Evolutionary conservation across 2,329 filamentous ascomycete genomes (phyloP).

Genomic region (Dactylellina cionopaga): DNA sequence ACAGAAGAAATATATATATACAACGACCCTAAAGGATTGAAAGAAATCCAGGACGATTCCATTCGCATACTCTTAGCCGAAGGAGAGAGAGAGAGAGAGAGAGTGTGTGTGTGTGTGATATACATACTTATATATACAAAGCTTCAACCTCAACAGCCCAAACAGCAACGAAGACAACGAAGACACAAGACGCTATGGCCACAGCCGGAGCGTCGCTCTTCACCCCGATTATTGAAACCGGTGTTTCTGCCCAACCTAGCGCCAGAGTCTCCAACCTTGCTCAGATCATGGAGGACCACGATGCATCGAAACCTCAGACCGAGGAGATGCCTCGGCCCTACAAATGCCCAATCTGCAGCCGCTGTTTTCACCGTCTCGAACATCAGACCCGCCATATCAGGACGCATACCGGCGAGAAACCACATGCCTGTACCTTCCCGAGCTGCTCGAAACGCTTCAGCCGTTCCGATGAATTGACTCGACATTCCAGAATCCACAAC

Average conservation of each 20-base stretch:
- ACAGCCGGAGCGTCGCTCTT: conserved; percentile 48
- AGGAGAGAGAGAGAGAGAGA: too few relatives aligned
- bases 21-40: neutral
- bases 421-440: conserved; percentile 92
- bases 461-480: conserved; percentile 92
- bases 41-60: neutral
- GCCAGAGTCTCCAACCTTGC: conserved; percentile 46
- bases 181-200: conserved; percentile 37
- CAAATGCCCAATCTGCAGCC: conserved; percentile 98
- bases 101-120: neutral
- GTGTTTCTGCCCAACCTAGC: conserved; percentile 43
- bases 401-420: conserved; percentile 98
- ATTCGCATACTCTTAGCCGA: neutral
- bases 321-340: conserved; percentile 90
- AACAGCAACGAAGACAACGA: neutral
- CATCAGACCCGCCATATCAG: conserved; percentile 93
- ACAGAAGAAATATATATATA: neutral
- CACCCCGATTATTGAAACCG: conserved; percentile 51
- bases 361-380: conserved; percentile 97
- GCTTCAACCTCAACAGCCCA: neutral
- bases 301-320: conserved; percentile 45
- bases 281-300: conserved; percentile 52
- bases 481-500: conserved; percentile 97
- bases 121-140: neutral
- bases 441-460: conserved; percentile 98